Evolutionary conservation across 495 filamentous ascomycete genomes (phyloP).

Genomic region (Chaetomidium leptoderma): DNA sequence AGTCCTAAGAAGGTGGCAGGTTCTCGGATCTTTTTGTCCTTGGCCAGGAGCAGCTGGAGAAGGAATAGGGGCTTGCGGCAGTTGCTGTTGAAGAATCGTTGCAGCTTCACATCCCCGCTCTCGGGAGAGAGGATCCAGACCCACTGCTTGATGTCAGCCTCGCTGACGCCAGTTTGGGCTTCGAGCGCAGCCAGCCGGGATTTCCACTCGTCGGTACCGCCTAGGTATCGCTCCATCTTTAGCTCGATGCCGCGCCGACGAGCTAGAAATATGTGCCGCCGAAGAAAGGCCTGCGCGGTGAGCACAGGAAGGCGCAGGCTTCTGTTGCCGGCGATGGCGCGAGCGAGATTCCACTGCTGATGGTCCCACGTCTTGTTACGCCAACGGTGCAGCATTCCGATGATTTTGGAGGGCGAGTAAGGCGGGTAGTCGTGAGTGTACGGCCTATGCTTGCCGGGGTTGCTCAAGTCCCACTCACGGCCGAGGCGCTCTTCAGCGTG

Average conservation of each 20-base stretch:
- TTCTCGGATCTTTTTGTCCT: conserved; percentile 30
- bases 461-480: conserved; percentile 3
- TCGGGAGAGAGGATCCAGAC: conserved; percentile 40
- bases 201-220: conserved; percentile 29
- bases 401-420: conserved; percentile 19
- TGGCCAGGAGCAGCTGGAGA: conserved; percentile 32
- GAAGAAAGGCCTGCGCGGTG: conserved; percentile 32
- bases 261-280: conserved; percentile 20
- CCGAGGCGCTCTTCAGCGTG: neutral
- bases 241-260: conserved; percentile 3
- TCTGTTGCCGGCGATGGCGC: conserved; percentile 19
- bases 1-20: conserved; percentile 28
- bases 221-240: conserved; percentile 19
- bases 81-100: conserved; percentile 33
- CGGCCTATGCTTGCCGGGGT: neutral
- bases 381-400: conserved; percentile 16
- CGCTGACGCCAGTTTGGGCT: conserved; percentile 22
- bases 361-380: conserved; percentile 4
- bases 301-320: conserved; percentile 32
- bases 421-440: conserved; percentile 9
- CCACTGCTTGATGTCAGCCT: conserved; percentile 36
- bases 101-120: conserved; percentile 31
- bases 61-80: conserved; percentile 40
- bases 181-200: conserved; percentile 26
- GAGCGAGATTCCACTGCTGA: conserved; percentile 15